Evolutionary conservation across 2,329 filamentous ascomycete genomes (phyloP).

Genomic region (Mycosphaerelloides madeirae): DNA sequence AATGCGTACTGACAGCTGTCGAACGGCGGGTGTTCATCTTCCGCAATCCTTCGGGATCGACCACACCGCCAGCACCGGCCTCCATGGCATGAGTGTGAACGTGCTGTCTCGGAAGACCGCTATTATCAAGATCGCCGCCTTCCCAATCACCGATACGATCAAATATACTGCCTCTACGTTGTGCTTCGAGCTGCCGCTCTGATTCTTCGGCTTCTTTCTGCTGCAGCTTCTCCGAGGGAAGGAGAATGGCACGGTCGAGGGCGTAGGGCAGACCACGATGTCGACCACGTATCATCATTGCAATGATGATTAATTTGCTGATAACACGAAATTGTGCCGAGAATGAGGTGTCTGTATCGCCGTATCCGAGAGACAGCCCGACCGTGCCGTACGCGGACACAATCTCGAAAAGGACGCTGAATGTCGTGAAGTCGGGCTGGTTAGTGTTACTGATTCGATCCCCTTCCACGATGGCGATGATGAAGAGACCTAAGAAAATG

Average conservation of each 20-base stretch:
- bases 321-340: constrained; percentile 73
- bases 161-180: constrained; percentile 24
- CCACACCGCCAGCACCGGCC: constrained; percentile 15
- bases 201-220: constrained; percentile 50
- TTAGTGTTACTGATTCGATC: constrained; percentile 58
- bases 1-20: constrained; percentile 11
- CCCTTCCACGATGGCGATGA: constrained; percentile 87
- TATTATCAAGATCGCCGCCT: constrained; percentile 25
- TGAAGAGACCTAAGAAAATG: constrained; percentile 87
- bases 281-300: constrained; percentile 62
- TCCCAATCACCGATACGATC: constrained; percentile 19
- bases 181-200: constrained; percentile 28
- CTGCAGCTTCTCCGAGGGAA: constrained; percentile 62
- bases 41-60: constrained; percentile 8
- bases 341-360: constrained; percentile 70
- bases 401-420: constrained; percentile 69
- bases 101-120: constrained; percentile 25
- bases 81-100: constrained; percentile 13
- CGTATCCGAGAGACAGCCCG: constrained; percentile 80
- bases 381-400: constrained; percentile 93
- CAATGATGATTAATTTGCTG: constrained; percentile 61
- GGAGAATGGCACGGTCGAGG: constrained; percentile 64
- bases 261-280: constrained; percentile 63
- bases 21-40: constrained; percentile 14
- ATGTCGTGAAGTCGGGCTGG: constrained; percentile 49